phyloP scores from a whole-genome alignment of 106 monocot genomes.

The Acorus calamus region DNA sequence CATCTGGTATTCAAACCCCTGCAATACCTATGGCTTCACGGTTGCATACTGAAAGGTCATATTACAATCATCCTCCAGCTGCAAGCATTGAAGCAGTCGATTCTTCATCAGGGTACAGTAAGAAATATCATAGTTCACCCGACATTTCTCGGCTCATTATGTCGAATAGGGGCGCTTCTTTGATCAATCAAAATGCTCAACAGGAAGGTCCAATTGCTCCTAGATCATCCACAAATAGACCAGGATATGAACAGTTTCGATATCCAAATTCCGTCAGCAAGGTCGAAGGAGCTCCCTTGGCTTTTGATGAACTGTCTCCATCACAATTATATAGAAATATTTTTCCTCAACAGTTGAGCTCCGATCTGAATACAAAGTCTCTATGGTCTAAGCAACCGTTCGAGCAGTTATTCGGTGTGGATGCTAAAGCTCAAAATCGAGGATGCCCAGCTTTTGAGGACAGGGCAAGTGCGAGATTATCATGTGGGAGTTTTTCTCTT shows the following conservation, averaged over 20 bases:
- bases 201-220: constrained; percentile 40
- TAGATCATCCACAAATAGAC: constrained; percentile 28
- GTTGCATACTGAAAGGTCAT: constrained; percentile 38
- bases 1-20: constrained; percentile 37
- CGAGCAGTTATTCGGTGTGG: constrained; percentile 69
- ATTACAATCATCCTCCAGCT: constrained; percentile 26
- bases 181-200: constrained; percentile 33
- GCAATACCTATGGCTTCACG: constrained; percentile 27
- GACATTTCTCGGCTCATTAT: constrained; percentile 68
- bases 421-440: constrained; percentile 16
- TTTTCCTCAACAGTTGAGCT: constrained; percentile 26
- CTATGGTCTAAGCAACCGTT: constrained; percentile 87
- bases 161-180: constrained; percentile 29
- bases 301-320: constrained; percentile 65
- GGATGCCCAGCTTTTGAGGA: constrained; percentile 7
- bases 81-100: constrained; percentile 27
- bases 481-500: constrained; percentile 31
- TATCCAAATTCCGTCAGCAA: constrained; percentile 30
- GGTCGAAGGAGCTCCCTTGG: constrained; percentile 33
- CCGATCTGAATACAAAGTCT: constrained; percentile 51
- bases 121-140: constrained; percentile 92
- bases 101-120: constrained; percentile 29
- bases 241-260: neutral
- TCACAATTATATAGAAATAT: constrained; percentile 39
- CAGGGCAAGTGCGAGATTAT: constrained; percentile 6